A percentile compares a stretch with the other conserved stretches of the same genome.
Conservation (phyloP, 108 stramenopile genomes). For the Nitzschia palea region DNA sequence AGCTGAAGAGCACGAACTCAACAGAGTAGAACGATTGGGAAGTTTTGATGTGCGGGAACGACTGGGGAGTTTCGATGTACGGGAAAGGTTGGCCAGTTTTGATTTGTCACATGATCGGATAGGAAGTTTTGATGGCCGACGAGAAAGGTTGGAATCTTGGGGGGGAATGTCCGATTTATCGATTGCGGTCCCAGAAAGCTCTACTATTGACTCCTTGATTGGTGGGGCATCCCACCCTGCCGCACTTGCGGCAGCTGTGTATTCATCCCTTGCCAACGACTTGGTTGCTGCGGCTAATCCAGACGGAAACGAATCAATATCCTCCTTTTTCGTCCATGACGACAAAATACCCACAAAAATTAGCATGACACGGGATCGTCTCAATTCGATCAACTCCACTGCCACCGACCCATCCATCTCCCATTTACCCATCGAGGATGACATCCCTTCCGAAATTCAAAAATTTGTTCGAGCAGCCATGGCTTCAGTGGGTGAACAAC, state of each 20-base stretch:
- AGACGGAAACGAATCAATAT: constrained; percentile 38
- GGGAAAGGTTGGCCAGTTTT: constrained; percentile 28
- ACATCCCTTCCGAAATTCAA: constrained; percentile 41
- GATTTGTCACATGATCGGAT: background rate
- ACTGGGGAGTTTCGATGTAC: constrained; percentile 32
- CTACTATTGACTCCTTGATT: constrained; percentile 16
- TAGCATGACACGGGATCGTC: constrained; percentile 37
- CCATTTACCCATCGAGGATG: constrained; percentile 28
- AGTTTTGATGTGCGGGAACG: constrained; percentile 26
- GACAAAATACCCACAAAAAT: constrained; percentile 35
- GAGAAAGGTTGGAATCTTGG: constrained; percentile 82
- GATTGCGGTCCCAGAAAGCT: constrained; percentile 28
- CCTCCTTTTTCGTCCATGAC: constrained; percentile 31
- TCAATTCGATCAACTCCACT: constrained; percentile 52
- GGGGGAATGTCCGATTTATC: constrained; percentile 88
- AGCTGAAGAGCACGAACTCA: constrained; percentile 24
- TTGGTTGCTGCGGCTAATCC: constrained; percentile 54
- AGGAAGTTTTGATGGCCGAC: constrained; percentile 28
- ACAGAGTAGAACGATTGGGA: constrained; percentile 16
- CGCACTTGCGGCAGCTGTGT: constrained; percentile 30
- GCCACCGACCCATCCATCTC: constrained; percentile 45
- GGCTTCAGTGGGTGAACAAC: constrained; percentile 45
- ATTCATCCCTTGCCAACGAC: constrained; percentile 46
- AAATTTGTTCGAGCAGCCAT: constrained; percentile 48
- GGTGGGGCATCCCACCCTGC: constrained; percentile 7